These are phyloP conservation scores for Pascua sp. DNA, from an alignment of 1,284 basidiomycete species.

Conservation along the genomic window DNA sequence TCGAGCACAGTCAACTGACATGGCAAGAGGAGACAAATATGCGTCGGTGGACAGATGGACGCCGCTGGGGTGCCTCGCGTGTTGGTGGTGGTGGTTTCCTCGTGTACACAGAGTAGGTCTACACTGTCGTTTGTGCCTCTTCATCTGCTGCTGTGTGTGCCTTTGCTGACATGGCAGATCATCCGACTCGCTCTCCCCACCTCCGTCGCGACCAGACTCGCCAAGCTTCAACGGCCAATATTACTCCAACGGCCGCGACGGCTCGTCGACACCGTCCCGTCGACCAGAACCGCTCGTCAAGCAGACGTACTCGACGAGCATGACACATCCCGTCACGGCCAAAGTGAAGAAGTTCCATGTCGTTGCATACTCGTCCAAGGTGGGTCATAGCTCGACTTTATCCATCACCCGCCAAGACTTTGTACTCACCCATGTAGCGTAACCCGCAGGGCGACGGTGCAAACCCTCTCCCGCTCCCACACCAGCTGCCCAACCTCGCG, in stretches of 20 bases:
- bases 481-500: slow-evolving; percentile 41
- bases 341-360: slow-evolving; percentile 48
- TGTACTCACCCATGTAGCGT: slow-evolving; percentile 20
- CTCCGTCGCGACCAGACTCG: slow-evolving; percentile 26
- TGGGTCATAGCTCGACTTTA: slow-evolving; percentile 7
- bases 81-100: slow-evolving; percentile 53
- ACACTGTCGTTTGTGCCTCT: not conserved
- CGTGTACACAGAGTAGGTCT: slow-evolving; percentile 49
- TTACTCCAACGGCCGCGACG: slow-evolving; percentile 16
- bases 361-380: slow-evolving; percentile 46
- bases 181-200: slow-evolving; percentile 38
- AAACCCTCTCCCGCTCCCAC: slow-evolving; percentile 40
- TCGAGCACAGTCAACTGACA: too few species aligned
- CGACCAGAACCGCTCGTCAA: slow-evolving; percentile 41
- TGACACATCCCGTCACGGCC: slow-evolving; percentile 40
- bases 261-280: slow-evolving; percentile 19
- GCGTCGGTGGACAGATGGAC: slow-evolving; percentile 54
- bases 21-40: slow-evolving; percentile 48
- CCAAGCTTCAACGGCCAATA: slow-evolving; percentile 19
- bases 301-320: slow-evolving; percentile 47
- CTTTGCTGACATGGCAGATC: slow-evolving; percentile 21
- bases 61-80: slow-evolving; percentile 53
- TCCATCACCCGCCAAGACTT: too few species aligned
- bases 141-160: not conserved
- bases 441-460: slow-evolving; percentile 43